These are phyloP conservation scores for Talaromyces sp. DNA, from an alignment of 2,329 filamentous ascomycete species.

Conservation along the genomic window DNA sequence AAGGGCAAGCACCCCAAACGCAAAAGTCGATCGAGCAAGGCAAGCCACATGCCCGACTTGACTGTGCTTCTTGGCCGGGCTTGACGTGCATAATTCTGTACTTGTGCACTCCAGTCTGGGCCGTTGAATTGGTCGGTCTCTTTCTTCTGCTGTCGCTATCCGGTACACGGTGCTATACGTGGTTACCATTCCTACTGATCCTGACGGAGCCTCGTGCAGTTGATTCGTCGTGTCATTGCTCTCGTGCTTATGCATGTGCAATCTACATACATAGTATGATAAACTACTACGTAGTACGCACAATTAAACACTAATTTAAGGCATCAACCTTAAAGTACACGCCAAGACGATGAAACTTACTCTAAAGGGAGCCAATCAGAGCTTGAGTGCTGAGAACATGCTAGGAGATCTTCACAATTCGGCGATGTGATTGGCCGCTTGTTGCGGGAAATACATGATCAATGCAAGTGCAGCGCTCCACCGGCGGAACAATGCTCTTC, in stretches of 20 bases:
- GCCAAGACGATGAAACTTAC: not conserved
- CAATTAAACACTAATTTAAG: not conserved
- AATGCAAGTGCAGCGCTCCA: not conserved
- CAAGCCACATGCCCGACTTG: not conserved
- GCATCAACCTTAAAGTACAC: not conserved
- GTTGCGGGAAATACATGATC: not conserved
- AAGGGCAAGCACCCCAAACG: not conserved
- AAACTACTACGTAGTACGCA: too few species aligned
- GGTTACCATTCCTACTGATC: not conserved
- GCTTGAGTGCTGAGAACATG: not conserved
- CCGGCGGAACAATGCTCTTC: not conserved
- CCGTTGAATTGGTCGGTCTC: too few species aligned
- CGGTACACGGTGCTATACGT: too few species aligned
- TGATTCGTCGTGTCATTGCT: not conserved
- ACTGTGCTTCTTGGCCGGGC: not conserved
- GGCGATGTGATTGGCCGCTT: not conserved
- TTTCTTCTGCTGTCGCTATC: too few species aligned
- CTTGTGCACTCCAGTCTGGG: too few species aligned
- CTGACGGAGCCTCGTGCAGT: not conserved
- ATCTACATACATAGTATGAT: too few species aligned
- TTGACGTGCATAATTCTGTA: not conserved
- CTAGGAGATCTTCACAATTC: not conserved
- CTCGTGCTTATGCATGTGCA: too few species aligned
- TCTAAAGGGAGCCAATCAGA: not conserved
- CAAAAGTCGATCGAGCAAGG: not conserved